Evolutionary conservation across 2,329 filamentous ascomycete genomes (phyloP).

Genomic region (Beauveria brongniartii): DNA sequence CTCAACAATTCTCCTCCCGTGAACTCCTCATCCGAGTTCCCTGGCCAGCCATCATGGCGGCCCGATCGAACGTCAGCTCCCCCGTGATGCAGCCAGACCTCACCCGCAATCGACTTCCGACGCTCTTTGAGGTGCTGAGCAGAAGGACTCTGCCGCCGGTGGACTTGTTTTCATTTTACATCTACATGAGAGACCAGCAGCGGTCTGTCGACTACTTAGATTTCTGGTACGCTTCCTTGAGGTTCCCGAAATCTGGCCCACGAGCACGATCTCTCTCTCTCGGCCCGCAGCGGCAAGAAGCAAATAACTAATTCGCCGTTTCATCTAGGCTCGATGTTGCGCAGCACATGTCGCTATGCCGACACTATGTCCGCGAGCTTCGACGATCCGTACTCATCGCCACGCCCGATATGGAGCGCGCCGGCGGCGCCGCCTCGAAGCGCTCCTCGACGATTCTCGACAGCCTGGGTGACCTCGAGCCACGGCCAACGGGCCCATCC

Average conservation of each 20-base stretch:
- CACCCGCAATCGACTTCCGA: constrained; percentile 77
- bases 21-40: not conserved
- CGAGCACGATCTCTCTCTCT: not conserved
- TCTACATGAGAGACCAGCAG: constrained; percentile 99
- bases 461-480: constrained; percentile 58
- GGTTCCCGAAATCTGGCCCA: not conserved
- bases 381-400: constrained; percentile 87
- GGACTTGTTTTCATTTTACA: constrained; percentile 97
- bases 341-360: constrained; percentile 95
- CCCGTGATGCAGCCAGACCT: constrained; percentile 52
- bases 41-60: constrained; percentile 16
- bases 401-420: constrained; percentile 80
- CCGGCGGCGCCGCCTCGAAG: constrained; percentile 58
- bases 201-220: constrained; percentile 96
- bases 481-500: constrained; percentile 50
- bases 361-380: constrained; percentile 93
- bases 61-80: constrained; percentile 22
- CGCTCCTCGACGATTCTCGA: constrained; percentile 76
- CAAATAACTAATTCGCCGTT: too few species aligned
- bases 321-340: constrained; percentile 86
- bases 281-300: not conserved
- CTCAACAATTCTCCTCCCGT: not conserved
- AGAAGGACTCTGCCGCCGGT: constrained; percentile 91
- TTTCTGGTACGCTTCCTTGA: constrained; percentile 65
- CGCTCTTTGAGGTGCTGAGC: constrained; percentile 90